Evolutionary conservation across 306 rosid species (phyloP).

Genomic region (Vigna trinervia): DNA sequence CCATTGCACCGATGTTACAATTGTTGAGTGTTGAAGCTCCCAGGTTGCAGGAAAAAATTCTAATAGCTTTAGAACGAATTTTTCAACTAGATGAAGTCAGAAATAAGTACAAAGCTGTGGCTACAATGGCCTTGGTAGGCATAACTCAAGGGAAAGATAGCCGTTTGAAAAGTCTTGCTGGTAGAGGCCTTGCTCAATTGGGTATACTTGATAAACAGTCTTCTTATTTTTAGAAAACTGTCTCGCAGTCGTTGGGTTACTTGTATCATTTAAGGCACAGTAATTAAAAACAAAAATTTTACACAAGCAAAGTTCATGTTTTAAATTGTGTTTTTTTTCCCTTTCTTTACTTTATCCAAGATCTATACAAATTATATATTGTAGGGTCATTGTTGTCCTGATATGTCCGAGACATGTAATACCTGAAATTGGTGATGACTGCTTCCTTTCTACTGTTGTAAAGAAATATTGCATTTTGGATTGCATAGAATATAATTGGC

Average conservation of each 20-base stretch:
- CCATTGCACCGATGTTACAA: constrained; percentile 53
- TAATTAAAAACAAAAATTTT: background rate
- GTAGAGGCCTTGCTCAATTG: constrained; percentile 63
- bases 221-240: constrained; percentile 55
- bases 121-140: constrained; percentile 62
- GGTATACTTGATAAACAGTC: constrained; percentile 62
- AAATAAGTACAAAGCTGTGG: constrained; percentile 47
- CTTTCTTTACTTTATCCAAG: background rate
- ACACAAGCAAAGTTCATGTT: background rate
- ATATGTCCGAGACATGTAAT: constrained; percentile 2
- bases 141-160: constrained; percentile 61
- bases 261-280: constrained; percentile 13
- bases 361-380: background rate
- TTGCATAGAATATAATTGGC: background rate
- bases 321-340: background rate
- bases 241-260: constrained; percentile 15
- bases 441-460: background rate
- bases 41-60: constrained; percentile 58
- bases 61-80: constrained; percentile 55
- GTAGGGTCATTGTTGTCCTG: background rate
- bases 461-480: background rate
- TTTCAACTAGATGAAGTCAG: constrained; percentile 58
- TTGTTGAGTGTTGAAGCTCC: constrained; percentile 45
- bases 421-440: background rate
- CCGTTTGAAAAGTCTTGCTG: constrained; percentile 65